Evolutionary conservation across 257 asterid species (phyloP).

Genomic region (Scutellaria barbata): DNA sequence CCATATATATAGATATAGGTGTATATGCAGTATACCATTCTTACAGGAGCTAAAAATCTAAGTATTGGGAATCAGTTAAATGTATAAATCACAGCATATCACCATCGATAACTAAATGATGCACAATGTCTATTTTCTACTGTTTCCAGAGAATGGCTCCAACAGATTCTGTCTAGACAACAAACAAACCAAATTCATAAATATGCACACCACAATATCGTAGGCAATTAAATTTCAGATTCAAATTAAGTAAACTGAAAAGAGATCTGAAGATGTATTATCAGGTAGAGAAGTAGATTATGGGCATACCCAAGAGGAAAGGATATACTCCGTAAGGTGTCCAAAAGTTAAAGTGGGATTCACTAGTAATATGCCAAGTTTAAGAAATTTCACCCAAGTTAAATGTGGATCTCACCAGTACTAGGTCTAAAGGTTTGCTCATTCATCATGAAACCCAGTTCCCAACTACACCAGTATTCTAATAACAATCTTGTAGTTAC

Average conservation of each 20-base stretch:
- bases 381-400: neutral
- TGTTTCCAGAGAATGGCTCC: no score
- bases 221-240: neutral
- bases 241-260: neutral
- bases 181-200: neutral
- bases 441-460: neutral
- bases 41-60: neutral
- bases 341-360: no score
- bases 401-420: neutral
- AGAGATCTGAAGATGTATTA: neutral
- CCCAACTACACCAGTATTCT: neutral
- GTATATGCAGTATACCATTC: neutral
- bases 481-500: no score
- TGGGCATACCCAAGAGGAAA: neutral
- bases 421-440: neutral
- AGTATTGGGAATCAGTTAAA: neutral
- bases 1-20: no score
- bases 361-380: neutral
- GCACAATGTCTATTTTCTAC: slow-evolving; percentile 2
- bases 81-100: neutral
- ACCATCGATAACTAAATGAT: neutral
- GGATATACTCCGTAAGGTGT: no score
- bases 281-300: neutral
- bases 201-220: neutral
- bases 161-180: no score